Percentiles rank a stretch among this genome's conserved stretches.
phyloP scores from a whole-genome alignment of 108 stramenopile species.

The Nitzschia sp. region DNA sequence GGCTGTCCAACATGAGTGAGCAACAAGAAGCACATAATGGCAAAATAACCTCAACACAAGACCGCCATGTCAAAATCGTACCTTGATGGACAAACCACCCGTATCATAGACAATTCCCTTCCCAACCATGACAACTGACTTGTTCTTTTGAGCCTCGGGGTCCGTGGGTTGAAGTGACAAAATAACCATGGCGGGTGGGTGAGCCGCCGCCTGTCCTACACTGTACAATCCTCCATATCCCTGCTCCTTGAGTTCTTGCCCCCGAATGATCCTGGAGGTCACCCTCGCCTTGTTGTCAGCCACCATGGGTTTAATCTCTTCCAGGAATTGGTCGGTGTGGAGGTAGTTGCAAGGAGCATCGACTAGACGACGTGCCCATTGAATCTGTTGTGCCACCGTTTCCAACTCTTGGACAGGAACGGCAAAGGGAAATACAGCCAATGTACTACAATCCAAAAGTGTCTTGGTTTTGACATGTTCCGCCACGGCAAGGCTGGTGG shows the following conservation, averaged over 20 bases:
- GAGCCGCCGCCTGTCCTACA: slow-evolving; percentile 83
- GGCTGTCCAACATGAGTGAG: background rate
- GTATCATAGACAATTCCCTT: slow-evolving; percentile 94
- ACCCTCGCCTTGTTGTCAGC: background rate
- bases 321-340: background rate
- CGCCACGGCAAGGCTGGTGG: background rate
- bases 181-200: slow-evolving; percentile 79
- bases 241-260: slow-evolving; percentile 43
- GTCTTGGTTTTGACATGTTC: background rate
- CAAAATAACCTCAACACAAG: background rate
- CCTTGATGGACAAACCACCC: slow-evolving; percentile 73
- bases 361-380: background rate
- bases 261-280: slow-evolving; percentile 39
- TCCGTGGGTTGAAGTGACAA: slow-evolving; percentile 41
- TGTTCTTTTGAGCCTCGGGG: slow-evolving; percentile 20
- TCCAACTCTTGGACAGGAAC: too few relatives aligned
- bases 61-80: slow-evolving; percentile 13
- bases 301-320: background rate
- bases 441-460: background rate
- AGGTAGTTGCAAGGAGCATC: background rate
- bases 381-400: too few relatives aligned
- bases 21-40: background rate
- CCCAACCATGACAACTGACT: slow-evolving; percentile 74
- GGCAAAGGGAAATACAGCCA: background rate
- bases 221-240: slow-evolving; percentile 65